Percentiles rank a stretch among this genome's conserved stretches.
Conservation (phyloP, 2,329 filamentous ascomycete genomes). For the Penicillium fuscoglaucum region DNA sequence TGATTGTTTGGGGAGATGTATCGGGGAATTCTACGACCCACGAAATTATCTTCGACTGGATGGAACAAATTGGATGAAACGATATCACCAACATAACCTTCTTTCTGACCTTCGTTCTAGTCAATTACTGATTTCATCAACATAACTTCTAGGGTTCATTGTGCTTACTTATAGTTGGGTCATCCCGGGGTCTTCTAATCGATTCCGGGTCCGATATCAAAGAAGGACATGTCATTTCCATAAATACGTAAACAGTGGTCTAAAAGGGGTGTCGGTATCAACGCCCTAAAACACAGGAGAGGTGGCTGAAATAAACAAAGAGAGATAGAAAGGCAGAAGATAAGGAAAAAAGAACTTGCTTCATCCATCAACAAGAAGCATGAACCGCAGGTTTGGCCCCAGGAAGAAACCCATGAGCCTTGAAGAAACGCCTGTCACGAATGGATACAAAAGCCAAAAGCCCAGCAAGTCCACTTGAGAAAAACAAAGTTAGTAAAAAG, state of each 20-base stretch:
- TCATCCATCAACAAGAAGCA: background rate
- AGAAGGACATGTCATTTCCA: no score
- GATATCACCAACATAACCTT: no score
- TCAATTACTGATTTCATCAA: no score
- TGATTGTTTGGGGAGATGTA: no score
- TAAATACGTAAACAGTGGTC: background rate
- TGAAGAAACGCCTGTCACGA: background rate
- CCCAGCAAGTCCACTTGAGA: background rate
- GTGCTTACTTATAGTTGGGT: background rate
- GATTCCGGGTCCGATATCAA: background rate
- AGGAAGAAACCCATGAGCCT: background rate
- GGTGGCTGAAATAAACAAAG: background rate
- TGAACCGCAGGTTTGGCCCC: background rate
- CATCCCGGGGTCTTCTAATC: background rate
- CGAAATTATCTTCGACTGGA: no score
- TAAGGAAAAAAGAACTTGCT: background rate
- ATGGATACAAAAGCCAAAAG: background rate
- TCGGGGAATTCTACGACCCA: no score
- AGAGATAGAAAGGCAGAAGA: background rate
- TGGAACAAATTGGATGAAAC: no score
- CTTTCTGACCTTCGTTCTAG: no score
- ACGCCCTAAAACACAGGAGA: no score
- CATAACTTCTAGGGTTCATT: no score
- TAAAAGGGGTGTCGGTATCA: background rate
- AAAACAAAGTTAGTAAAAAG: background rate